These are phyloP conservation scores for Emydomyces testavorans DNA, from an alignment of 2,329 filamentous ascomycete genomes.

Conservation along the genomic window DNA sequence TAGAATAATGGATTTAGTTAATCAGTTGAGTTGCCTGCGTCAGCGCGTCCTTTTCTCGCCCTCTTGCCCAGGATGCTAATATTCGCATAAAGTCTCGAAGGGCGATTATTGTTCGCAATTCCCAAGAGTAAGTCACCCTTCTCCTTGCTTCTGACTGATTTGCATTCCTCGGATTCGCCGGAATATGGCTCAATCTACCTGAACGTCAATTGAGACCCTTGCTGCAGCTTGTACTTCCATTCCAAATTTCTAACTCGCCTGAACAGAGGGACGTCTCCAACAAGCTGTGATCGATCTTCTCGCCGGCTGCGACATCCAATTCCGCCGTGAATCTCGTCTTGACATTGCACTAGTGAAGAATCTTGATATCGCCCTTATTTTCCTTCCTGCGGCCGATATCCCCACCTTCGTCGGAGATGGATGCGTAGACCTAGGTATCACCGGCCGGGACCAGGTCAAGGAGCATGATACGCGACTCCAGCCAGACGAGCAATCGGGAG, in stretches of 20 bases:
- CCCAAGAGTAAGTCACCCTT: conserved; percentile 71
- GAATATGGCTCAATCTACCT: not conserved
- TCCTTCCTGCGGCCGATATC: conserved; percentile 93
- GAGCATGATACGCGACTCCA: conserved; percentile 61
- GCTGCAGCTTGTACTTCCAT: conserved; percentile 11
- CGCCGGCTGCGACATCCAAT: conserved; percentile 89
- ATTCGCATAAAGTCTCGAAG: conserved; percentile 59
- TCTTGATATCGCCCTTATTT: conserved; percentile 85
- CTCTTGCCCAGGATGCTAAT: conserved; percentile 9
- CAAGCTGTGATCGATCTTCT: conserved; percentile 80
- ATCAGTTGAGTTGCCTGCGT: conserved; percentile 40
- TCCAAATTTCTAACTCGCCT: conserved; percentile 14
- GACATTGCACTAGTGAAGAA: conserved; percentile 98
- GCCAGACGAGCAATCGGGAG: conserved; percentile 41
- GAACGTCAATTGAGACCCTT: not conserved
- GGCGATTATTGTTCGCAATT: conserved; percentile 89
- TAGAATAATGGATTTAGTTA: conserved; percentile 48
- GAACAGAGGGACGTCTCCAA: conserved; percentile 79
- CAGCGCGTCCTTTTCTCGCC: not conserved
- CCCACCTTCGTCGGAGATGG: conserved; percentile 95
- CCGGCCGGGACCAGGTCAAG: conserved; percentile 80
- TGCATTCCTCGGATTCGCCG: conserved; percentile 9
- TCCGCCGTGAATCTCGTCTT: conserved; percentile 84
- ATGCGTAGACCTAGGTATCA: conserved; percentile 86
- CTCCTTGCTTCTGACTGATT: conserved; percentile 12